A percentile compares a stretch with the other conserved stretches of the same genome.
phyloP scores from a whole-genome alignment of 1,284 basidiomycete species.

The Veloporphyrellus conicus region DNA sequence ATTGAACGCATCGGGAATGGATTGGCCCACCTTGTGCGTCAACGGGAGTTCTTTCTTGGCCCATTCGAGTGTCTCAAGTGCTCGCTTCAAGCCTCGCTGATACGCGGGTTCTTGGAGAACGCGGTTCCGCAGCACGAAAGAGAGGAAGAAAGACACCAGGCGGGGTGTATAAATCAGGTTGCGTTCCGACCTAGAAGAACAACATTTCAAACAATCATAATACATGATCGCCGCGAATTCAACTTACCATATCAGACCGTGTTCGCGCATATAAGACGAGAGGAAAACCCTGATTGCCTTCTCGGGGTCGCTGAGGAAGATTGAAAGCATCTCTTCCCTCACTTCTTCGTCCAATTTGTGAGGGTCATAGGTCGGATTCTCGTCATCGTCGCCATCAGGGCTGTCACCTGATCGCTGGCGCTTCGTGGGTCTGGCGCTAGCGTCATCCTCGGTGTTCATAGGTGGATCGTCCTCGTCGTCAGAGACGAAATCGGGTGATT shows the following conservation, averaged over 20 bases:
- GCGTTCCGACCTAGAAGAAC: slow-evolving; percentile 42
- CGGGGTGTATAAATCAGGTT: slow-evolving; percentile 49
- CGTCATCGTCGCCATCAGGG: slow-evolving; percentile 26
- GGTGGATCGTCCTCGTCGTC: slow-evolving; percentile 26
- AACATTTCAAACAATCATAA: no score
- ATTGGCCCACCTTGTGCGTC: slow-evolving; percentile 49
- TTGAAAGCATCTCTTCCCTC: slow-evolving; percentile 44
- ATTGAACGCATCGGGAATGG: slow-evolving; percentile 54
- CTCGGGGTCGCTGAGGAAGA: slow-evolving; percentile 59
- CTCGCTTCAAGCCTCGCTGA: slow-evolving; percentile 45
- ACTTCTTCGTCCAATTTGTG: slow-evolving; percentile 35
- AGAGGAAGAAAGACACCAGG: slow-evolving; percentile 57
- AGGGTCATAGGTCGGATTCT: slow-evolving; percentile 31
- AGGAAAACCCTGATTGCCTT: slow-evolving; percentile 53
- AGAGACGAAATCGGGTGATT: slow-evolving; percentile 28
- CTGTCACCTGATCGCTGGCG: slow-evolving; percentile 16
- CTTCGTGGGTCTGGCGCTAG: slow-evolving; percentile 18
- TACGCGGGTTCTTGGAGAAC: slow-evolving; percentile 42
- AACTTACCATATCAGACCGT: slow-evolving; percentile 59
- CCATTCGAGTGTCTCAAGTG: slow-evolving; percentile 44
- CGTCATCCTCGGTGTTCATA: slow-evolving; percentile 3
- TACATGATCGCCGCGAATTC: not conserved
- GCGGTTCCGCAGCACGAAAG: slow-evolving; percentile 56
- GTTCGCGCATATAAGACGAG: slow-evolving; percentile 58
- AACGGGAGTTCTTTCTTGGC: slow-evolving; percentile 57